Percentiles rank a stretch among this genome's conserved stretches.
Conservation (phyloP, 2,329 filamentous ascomycete genomes). For the Ilyonectria sp. region DNA sequence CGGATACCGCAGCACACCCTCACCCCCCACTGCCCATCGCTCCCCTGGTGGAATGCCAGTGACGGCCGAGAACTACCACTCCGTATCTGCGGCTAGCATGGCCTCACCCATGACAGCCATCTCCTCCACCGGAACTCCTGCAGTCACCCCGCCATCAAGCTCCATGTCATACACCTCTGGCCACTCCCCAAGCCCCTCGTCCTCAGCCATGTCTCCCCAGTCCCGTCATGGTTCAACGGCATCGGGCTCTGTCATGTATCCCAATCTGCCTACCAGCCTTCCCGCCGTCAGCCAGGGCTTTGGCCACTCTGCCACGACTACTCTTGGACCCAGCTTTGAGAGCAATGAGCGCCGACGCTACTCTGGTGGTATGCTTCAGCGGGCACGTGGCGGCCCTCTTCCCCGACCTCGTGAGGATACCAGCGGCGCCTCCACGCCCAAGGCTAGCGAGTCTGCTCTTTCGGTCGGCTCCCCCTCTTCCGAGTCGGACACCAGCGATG, state of each 20-base stretch:
- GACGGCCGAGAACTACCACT: conserved; percentile 55
- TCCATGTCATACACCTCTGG: conserved; percentile 83
- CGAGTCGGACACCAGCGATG: conserved; percentile 67
- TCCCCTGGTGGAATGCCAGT: conserved; percentile 53
- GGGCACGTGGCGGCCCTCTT: conserved; percentile 63
- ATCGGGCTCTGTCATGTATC: conserved; percentile 77
- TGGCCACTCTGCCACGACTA: conserved; percentile 78
- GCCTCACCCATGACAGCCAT: conserved; percentile 73
- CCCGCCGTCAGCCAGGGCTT: conserved; percentile 80
- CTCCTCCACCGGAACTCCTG: conserved; percentile 79
- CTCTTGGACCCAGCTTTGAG: conserved; percentile 78
- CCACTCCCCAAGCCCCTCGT: conserved; percentile 82
- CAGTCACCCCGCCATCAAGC: conserved; percentile 82
- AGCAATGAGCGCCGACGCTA: conserved; percentile 75
- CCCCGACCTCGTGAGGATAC: conserved; percentile 55
- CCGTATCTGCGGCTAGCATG: conserved; percentile 69
- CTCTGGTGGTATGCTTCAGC: conserved; percentile 78
- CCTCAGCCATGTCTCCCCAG: conserved; percentile 77
- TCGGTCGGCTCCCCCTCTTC: conserved; percentile 69
- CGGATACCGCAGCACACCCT: conserved; percentile 72
- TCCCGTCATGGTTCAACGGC: conserved; percentile 73
- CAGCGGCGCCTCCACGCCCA: conserved; percentile 61
- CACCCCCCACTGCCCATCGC: conserved; percentile 61
- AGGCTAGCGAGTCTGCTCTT: conserved; percentile 58
- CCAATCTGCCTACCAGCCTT: conserved; percentile 69